These are phyloP conservation scores for Cymodocea nodosa DNA, from an alignment of 116 monocot species.

Conservation along the genomic window DNA sequence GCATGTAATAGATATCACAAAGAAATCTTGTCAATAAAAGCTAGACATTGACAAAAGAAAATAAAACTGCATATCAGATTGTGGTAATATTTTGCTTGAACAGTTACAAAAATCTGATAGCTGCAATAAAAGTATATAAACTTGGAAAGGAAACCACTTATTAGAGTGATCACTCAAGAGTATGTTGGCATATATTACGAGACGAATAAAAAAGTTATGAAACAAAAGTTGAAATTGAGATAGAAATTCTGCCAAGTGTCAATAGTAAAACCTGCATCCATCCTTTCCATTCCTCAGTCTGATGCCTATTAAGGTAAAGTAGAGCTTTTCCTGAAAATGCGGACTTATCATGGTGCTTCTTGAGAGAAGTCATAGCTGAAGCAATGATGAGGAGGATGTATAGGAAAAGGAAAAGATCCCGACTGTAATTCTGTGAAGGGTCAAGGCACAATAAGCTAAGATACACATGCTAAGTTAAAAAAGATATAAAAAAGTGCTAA, in stretches of 20 bases:
- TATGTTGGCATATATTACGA: no score
- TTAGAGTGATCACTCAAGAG: no score
- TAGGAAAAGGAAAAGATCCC: slow-evolving; percentile 93
- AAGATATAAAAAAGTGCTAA: neutral
- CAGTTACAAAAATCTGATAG: no score
- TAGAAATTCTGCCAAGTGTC: no score
- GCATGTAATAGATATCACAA: no score
- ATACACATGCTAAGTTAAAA: neutral
- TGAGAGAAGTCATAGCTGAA: slow-evolving; percentile 80
- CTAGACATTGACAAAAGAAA: no score
- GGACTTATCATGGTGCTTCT: slow-evolving; percentile 89
- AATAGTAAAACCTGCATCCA: slow-evolving; percentile 85
- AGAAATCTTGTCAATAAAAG: no score
- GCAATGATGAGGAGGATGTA: slow-evolving; percentile 90
- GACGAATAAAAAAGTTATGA: neutral
- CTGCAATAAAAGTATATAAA: no score
- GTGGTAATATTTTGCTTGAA: no score
- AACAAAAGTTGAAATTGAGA: neutral
- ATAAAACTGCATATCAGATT: no score
- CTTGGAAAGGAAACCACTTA: no score
- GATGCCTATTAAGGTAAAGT: slow-evolving; percentile 90
- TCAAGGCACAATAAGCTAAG: neutral
- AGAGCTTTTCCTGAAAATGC: slow-evolving; percentile 83
- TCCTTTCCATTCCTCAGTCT: slow-evolving; percentile 99
- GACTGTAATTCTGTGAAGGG: slow-evolving; percentile 61